These are phyloP conservation scores for Lentinula raphanica DNA, from an alignment of 768 basidiomycete species.

Conservation along the genomic window DNA sequence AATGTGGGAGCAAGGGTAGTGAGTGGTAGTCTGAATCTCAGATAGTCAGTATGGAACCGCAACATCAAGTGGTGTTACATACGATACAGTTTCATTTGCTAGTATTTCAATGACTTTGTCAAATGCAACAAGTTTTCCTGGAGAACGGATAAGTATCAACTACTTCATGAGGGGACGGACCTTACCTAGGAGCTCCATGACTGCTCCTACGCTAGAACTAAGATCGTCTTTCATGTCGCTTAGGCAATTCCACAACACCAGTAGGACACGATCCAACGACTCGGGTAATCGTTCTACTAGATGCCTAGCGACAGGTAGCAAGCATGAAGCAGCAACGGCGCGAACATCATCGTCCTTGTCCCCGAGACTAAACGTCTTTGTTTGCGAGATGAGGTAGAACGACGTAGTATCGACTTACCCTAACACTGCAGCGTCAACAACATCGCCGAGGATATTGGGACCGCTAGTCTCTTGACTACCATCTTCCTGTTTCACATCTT, in stretches of 20 bases:
- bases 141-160: neutral
- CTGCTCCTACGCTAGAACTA: slow-evolving; percentile 91
- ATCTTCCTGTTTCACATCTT: slow-evolving; percentile 29
- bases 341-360: slow-evolving; percentile 96
- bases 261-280: slow-evolving; percentile 66
- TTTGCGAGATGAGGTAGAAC: neutral
- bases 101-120: slow-evolving; percentile 74
- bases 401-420: slow-evolving; percentile 50
- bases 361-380: slow-evolving; percentile 53
- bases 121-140: slow-evolving; percentile 81
- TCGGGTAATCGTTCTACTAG: slow-evolving; percentile 74
- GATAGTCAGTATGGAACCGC: neutral
- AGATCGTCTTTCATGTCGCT: slow-evolving; percentile 94
- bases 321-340: slow-evolving; percentile 87
- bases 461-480: slow-evolving; percentile 36
- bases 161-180: neutral
- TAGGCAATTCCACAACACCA: slow-evolving; percentile 87
- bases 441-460: slow-evolving; percentile 61
- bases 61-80: slow-evolving; percentile 24
- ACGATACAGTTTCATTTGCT: slow-evolving; percentile 67
- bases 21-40: slow-evolving; percentile 58
- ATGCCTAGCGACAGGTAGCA: slow-evolving; percentile 80
- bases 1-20: slow-evolving; percentile 79
- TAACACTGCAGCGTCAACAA: slow-evolving; percentile 86
- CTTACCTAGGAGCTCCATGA: slow-evolving; percentile 94